These are phyloP conservation scores for Adansonia grandidieri DNA, from an alignment of 441 rosid species.

Conservation along the genomic window DNA sequence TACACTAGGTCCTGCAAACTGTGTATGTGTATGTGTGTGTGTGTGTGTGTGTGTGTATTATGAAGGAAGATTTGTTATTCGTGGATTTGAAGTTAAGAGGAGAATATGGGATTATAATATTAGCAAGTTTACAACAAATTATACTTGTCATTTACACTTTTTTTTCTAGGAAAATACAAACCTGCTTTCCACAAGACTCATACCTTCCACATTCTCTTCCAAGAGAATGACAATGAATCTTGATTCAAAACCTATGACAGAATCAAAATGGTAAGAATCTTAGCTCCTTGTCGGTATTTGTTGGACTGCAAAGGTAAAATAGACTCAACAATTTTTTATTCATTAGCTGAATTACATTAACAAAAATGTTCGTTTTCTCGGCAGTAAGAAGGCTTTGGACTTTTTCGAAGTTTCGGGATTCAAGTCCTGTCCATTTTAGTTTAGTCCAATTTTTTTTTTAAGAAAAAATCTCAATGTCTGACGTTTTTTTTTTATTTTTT, in stretches of 20 bases:
- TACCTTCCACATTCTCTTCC: neutral
- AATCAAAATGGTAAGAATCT: neutral
- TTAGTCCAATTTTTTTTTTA: neutral
- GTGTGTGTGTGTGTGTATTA: no score
- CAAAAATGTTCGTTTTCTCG: no score
- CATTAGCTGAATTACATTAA: no score
- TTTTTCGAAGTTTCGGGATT: no score
- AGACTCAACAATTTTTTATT: no score
- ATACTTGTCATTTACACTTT: neutral
- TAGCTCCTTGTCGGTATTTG: no score
- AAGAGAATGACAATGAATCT: neutral
- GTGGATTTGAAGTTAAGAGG: neutral
- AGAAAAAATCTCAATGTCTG: no score
- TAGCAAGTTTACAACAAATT: neutral
- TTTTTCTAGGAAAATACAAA: neutral
- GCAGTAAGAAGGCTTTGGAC: no score
- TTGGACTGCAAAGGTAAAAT: neutral
- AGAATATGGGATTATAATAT: slow-evolving; percentile 1
- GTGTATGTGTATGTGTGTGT: no score
- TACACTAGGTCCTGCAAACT: no score
- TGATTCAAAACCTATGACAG: neutral
- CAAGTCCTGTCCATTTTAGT: no score
- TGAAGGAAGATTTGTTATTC: no score
- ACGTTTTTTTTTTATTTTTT: neutral
- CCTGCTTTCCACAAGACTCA: neutral